These are phyloP conservation scores for Termitomyces sp. DNA, from an alignment of 1,284 basidiomycete genomes.

Conservation along the genomic window DNA sequence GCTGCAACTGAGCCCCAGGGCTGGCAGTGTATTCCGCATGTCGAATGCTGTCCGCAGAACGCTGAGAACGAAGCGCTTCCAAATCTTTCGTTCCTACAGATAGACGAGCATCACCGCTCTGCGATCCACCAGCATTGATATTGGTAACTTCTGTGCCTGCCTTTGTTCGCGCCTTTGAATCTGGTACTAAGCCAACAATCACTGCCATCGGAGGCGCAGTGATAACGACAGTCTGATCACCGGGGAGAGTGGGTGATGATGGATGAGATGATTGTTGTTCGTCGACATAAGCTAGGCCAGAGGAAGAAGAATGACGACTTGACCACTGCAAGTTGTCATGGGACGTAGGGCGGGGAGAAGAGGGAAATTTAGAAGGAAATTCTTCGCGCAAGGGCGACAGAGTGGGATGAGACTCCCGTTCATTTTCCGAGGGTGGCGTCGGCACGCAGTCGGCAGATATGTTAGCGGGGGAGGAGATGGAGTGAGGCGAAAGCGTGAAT, in stretches of 20 bases:
- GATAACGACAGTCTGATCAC: conserved; percentile 32
- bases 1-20: conserved; percentile 16
- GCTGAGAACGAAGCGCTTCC: conserved; percentile 18
- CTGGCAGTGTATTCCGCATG: conserved; percentile 14
- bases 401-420: conserved; percentile 22
- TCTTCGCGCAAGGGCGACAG: conserved; percentile 31
- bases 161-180: conserved; percentile 14
- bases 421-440: conserved; percentile 17
- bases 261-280: conserved; percentile 9
- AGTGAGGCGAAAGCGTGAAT: conserved; percentile 29
- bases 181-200: conserved; percentile 18
- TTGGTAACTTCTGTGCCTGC: conserved; percentile 7
- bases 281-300: conserved; percentile 19
- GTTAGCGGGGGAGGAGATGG: conserved; percentile 23
- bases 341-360: conserved; percentile 25
- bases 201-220: conserved; percentile 22
- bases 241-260: conserved; percentile 21
- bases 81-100: conserved; percentile 23
- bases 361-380: conserved; percentile 18
- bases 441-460: conserved; percentile 10
- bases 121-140: conserved; percentile 15
- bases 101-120: conserved; percentile 18
- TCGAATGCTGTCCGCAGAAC: conserved; percentile 20
- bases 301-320: conserved; percentile 19
- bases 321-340: conserved; percentile 20